Conservation (phyloP, 2,329 filamentous ascomycete species). For the Raffaelea deltoideospora region DNA sequence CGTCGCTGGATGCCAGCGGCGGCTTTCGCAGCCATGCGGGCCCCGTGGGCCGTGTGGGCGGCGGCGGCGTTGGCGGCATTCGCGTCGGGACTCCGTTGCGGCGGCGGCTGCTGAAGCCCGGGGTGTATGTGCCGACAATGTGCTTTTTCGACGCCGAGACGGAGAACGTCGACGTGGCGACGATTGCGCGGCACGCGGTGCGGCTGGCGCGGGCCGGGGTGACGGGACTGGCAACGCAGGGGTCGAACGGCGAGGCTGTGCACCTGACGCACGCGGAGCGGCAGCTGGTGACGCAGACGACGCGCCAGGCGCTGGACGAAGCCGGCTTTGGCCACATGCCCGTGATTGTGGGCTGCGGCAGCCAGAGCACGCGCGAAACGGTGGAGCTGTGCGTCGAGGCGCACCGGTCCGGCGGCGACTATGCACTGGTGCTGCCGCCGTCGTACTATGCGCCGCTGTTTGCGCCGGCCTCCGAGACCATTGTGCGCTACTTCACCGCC, state of each 20-base stretch:
- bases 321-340: constrained; percentile 51
- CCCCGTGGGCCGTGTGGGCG: too few relatives aligned
- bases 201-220: constrained; percentile 61
- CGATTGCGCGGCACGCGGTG: constrained; percentile 45
- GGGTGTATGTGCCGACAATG: constrained; percentile 59
- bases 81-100: too few relatives aligned
- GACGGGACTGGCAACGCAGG: constrained; percentile 60
- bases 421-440: constrained; percentile 60
- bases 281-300: constrained; percentile 50
- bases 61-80: not conserved
- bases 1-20: constrained; percentile 15
- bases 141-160: constrained; percentile 53
- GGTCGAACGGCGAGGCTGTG: constrained; percentile 72
- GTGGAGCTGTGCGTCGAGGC: constrained; percentile 56
- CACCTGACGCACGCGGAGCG: constrained; percentile 60
- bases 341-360: constrained; percentile 61
- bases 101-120: constrained; percentile 25
- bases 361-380: constrained; percentile 58
- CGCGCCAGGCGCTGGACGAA: constrained; percentile 52
- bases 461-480: constrained; percentile 41
- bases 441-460: constrained; percentile 60
- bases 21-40: not conserved
- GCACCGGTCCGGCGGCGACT: constrained; percentile 54
- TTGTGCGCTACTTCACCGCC: constrained; percentile 50
- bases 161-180: constrained; percentile 51